Evolutionary conservation across 2,329 filamentous ascomycete genomes (phyloP).

Genomic region (Paraphaeosphaeria minitans): DNA sequence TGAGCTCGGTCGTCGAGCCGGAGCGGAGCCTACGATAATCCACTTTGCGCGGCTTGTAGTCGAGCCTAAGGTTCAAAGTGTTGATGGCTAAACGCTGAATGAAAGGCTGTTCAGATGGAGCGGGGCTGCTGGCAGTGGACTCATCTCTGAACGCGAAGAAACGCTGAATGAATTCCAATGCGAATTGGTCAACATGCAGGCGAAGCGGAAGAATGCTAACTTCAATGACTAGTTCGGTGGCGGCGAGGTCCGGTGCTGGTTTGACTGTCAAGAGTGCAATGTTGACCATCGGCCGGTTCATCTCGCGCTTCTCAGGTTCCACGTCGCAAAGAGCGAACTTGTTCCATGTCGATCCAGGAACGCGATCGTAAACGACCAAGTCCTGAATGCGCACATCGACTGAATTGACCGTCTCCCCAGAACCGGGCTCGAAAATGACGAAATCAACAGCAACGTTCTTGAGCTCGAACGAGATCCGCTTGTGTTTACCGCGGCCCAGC

Average conservation of each 20-base stretch:
- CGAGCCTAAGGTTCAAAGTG: constrained; percentile 80
- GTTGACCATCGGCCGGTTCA: constrained; percentile 86
- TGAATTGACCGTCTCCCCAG: constrained; percentile 83
- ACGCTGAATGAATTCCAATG: constrained; percentile 92
- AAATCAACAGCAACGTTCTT: constrained; percentile 83
- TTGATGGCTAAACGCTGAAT: constrained; percentile 88
- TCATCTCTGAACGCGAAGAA: constrained; percentile 99
- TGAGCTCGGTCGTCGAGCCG: constrained; percentile 94
- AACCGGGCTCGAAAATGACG: constrained; percentile 75
- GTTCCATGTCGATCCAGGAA: constrained; percentile 95
- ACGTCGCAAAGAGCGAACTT: constrained; percentile 96
- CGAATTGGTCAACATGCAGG: constrained; percentile 95
- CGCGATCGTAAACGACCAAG: constrained; percentile 89
- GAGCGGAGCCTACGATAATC: constrained; percentile 93
- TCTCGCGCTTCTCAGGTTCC: constrained; percentile 83
- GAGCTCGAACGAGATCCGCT: constrained; percentile 96
- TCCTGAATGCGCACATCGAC: constrained; percentile 82
- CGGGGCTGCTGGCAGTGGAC: constrained; percentile 54
- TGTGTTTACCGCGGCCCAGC: constrained; percentile 81
- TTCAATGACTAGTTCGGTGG: constrained; percentile 85
- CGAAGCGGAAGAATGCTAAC: constrained; percentile 80
- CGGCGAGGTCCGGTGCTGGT: constrained; percentile 80
- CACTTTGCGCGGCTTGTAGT: constrained; percentile 98
- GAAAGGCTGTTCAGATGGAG: constrained; percentile 78
- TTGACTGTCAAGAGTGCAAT: constrained; percentile 87